These are phyloP conservation scores for Buxus sempervirens DNA, from an alignment of 164 flowering plant species.

Conservation along the genomic window DNA sequence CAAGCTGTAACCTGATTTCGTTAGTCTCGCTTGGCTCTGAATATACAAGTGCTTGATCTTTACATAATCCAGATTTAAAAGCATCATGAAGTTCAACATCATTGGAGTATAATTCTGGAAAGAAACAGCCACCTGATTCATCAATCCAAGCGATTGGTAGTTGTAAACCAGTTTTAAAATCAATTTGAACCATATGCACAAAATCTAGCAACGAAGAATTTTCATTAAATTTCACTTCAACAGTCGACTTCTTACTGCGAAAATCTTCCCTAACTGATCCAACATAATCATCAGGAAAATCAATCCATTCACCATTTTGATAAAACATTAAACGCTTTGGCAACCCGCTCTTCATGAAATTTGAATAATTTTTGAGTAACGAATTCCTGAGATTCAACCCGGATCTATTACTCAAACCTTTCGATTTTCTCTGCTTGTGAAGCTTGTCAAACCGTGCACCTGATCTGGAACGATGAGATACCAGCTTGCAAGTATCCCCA, in stretches of 20 bases:
- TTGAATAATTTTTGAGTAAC: conserved; percentile 46
- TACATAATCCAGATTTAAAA: conserved; percentile 19
- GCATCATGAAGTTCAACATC: conserved; percentile 21
- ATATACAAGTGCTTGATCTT: conserved; percentile 13
- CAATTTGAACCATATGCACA: conserved; percentile 58
- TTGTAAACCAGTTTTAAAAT: conserved; percentile 51
- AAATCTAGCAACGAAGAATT: conserved; percentile 52
- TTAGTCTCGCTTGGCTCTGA: conserved; percentile 30
- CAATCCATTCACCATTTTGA: conserved; percentile 67
- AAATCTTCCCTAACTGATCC: conserved; percentile 45
- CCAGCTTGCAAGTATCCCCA: conserved; percentile 26
- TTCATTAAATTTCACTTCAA: conserved; percentile 54
- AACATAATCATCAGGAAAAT: conserved; percentile 47
- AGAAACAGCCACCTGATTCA: conserved; percentile 66
- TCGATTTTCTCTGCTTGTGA: conserved; percentile 47
- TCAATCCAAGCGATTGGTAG: conserved; percentile 91
- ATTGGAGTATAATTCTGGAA: conserved; percentile 54
- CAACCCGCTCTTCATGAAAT: conserved; percentile 55
- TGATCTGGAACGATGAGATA: conserved; percentile 18
- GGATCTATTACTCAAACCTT: conserved; percentile 32
- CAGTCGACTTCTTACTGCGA: conserved; percentile 40
- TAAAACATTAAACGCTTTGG: conserved; percentile 67
- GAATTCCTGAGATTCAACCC: conserved; percentile 31
- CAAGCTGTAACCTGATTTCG: conserved; percentile 67
- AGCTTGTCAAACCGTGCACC: conserved; percentile 23